Percentiles rank a stretch among this genome's conserved stretches.
These are phyloP conservation scores for Acanthamoeba triangularis DNA, from an alignment of 208 protist species.

Conservation along the genomic window DNA sequence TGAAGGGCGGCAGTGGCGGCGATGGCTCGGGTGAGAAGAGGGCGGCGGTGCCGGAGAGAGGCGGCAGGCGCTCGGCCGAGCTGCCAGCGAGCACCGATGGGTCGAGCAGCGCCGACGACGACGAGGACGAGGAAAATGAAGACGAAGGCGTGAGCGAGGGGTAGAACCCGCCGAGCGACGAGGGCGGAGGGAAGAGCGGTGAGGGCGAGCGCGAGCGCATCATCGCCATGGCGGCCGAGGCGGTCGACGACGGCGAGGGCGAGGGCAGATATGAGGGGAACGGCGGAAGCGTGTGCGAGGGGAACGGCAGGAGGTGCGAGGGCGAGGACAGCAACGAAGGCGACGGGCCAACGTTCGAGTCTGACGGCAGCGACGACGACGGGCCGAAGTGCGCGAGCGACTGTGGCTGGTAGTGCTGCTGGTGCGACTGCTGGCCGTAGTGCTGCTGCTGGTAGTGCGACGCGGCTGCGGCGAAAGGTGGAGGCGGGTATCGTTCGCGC, in stretches of 20 bases:
- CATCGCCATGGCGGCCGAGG: no score
- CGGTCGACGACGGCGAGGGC: not conserved
- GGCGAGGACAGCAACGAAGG: not conserved
- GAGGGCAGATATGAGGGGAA: not conserved
- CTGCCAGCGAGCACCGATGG: not conserved
- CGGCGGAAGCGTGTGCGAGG: slow-evolving; percentile 2
- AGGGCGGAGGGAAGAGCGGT: not conserved
- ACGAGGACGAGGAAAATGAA: not conserved
- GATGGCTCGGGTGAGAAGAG: not conserved
- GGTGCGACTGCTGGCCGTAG: not conserved
- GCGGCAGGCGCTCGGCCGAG: not conserved
- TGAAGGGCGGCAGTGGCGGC: not conserved
- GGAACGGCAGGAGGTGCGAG: not conserved
- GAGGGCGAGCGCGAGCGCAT: not conserved
- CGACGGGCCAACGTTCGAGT: not conserved
- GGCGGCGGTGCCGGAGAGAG: not conserved
- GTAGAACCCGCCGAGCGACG: not conserved
- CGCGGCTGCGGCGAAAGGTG: not conserved
- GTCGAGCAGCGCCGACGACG: not conserved
- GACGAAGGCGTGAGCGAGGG: not conserved
- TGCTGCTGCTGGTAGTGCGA: not conserved
- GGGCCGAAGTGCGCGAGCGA: not conserved
- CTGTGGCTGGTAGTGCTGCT: not conserved
- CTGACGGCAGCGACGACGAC: not conserved
- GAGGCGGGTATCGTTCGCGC: not conserved